phyloP scores from a whole-genome alignment of 1,139 yeast species.

The Pichia sp. region DNA sequence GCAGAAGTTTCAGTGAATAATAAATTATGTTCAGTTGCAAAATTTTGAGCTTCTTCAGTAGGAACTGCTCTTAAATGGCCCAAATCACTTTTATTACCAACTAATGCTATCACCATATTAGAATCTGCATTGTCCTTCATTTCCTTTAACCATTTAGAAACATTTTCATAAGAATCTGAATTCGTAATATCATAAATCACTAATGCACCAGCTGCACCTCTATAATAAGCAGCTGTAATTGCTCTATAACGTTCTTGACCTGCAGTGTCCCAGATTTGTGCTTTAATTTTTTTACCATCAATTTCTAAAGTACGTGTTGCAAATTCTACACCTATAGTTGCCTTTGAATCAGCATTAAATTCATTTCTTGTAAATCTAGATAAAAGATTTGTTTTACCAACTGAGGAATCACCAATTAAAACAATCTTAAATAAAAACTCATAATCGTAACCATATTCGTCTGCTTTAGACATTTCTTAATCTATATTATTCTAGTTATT shows the following conservation, averaged over 20 bases:
- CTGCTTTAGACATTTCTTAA: slow-evolving; percentile 34
- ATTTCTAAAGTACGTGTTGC: slow-evolving; percentile 94
- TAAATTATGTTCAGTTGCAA: slow-evolving; percentile 88
- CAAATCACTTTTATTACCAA: slow-evolving; percentile 93
- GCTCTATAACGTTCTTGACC: slow-evolving; percentile 99
- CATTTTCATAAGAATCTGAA: slow-evolving; percentile 88
- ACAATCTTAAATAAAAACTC: slow-evolving; percentile 94
- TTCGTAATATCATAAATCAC: slow-evolving; percentile 94
- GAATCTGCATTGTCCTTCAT: slow-evolving; percentile 96
- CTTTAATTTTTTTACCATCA: slow-evolving; percentile 91
- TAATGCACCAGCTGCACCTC: slow-evolving; percentile 97
- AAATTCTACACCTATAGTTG: slow-evolving; percentile 97
- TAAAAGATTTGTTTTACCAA: slow-evolving; percentile 89
- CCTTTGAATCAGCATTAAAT: slow-evolving; percentile 87
- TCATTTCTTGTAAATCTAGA: slow-evolving; percentile 94
- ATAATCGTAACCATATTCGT: slow-evolving; percentile 86
- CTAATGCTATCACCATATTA: slow-evolving; percentile 91
- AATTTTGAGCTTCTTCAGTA: slow-evolving; percentile 93
- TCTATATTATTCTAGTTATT: neutral
- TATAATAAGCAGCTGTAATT: slow-evolving; percentile 91
- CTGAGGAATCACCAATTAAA: slow-evolving; percentile 95
- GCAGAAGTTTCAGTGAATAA: slow-evolving; percentile 98
- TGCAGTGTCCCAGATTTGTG: slow-evolving; percentile 99
- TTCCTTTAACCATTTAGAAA: slow-evolving; percentile 92
- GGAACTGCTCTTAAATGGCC: slow-evolving; percentile 96